phyloP scores from a whole-genome alignment of 164 flowering plant genomes.

The Vitis rotundifolia region DNA sequence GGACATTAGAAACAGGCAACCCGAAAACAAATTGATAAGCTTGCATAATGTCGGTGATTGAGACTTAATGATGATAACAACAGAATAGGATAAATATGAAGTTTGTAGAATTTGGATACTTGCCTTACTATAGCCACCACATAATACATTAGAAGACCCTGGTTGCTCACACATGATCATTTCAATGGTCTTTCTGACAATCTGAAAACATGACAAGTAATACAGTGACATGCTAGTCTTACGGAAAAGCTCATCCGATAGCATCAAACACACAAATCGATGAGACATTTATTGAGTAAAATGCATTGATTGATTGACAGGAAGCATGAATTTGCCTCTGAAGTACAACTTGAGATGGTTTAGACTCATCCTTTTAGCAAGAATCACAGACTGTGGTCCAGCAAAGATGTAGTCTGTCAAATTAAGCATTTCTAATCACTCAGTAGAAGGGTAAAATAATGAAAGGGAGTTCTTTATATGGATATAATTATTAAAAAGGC shows the following conservation, averaged over 20 bases:
- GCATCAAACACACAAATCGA: background rate
- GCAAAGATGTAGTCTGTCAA: too few relatives aligned
- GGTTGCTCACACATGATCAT: conserved; percentile 26
- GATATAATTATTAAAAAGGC: too few relatives aligned
- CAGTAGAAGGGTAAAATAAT: too few relatives aligned
- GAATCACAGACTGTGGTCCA: too few relatives aligned
- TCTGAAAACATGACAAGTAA: conserved; percentile 33
- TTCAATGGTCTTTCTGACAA: conserved; percentile 53
- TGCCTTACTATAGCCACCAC: conserved; percentile 54
- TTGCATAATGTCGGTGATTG: background rate
- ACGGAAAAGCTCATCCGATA: background rate
- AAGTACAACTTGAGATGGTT: too few relatives aligned
- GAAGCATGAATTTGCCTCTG: too few relatives aligned
- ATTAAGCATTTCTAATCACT: too few relatives aligned
- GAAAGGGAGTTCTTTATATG: too few relatives aligned
- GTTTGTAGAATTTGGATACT: conserved; percentile 10
- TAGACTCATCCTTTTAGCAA: too few relatives aligned
- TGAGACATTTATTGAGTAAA: background rate
- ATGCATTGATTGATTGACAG: too few relatives aligned
- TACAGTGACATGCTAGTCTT: background rate
- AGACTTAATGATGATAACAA: background rate
- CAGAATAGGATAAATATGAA: background rate
- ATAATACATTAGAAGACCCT: conserved; percentile 42
- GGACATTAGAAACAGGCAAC: too few relatives aligned
- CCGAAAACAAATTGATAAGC: background rate